Base-by-base conservation (phyloP, 1,139 yeast genomes). In the Geotrichum citri-aurantii region DNA sequence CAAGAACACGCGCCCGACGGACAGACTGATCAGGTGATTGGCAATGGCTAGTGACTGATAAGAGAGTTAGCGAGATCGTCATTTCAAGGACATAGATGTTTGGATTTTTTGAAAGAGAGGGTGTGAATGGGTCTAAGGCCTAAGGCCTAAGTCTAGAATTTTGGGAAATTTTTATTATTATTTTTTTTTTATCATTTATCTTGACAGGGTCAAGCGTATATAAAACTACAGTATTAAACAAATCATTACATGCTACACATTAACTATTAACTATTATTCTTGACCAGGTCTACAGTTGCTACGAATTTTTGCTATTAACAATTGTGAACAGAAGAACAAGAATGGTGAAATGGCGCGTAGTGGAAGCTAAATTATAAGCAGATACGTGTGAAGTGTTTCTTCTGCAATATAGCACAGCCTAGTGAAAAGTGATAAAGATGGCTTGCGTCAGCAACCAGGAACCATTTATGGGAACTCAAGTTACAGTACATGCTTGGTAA, bases 21-120 rank as follows among this genome's bases (percentile, higher is more conserved):
- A 52, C 19, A 23, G 55, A 23, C 40, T 52, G n/a, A 52, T 52
- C 31, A 42, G 55, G 42, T 52, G 44, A 52, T 11, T 19, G 29
- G 10, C 5, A 14, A 11, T 23, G 10, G 1, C 14, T 26, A 48
- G 11, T 27, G 31, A 29, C n/a, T 27, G 19, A 14, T 23, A 6
- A 26, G 44, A 19, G 44, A 37, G n/a, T 37, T n/a, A 37, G 44
- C n/a, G 19, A 37, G 7, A 3, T 17, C 17, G 17, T 37, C 19
- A 37, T 37, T n/a, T 17, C 19, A 37, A 37, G 44, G 19, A 37
- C 44, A 37, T 37, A n/a, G 1, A 8, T 37, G 21, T 8, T 37
- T 37, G 17, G 44, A n/a, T 37, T 17, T 14, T 17, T 37, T 17
- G 19, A 37, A 8, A 37, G 19, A 8, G 19, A n/a, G 44, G 44